Evolutionary conservation across 2,329 filamentous ascomycete species (phyloP).

Genomic region (Cercospora sojina): DNA sequence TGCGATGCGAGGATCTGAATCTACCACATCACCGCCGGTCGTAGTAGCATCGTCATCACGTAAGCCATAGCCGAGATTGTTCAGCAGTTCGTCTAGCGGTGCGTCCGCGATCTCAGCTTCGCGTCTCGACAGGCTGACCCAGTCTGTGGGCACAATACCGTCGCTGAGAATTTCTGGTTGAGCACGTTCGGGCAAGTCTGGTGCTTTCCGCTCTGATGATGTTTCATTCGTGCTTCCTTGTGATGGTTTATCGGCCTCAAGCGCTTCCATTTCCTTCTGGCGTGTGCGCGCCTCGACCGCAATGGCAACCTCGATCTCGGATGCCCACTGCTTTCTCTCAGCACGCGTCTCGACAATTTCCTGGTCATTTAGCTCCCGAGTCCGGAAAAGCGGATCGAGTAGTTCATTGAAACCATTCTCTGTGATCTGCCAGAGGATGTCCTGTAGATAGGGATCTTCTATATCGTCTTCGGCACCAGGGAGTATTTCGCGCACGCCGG

Average conservation of each 20-base stretch:
- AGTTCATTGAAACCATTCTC: constrained; percentile 93
- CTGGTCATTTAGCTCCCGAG: constrained; percentile 73
- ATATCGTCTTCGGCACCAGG: constrained; percentile 3
- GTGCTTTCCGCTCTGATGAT: neutral
- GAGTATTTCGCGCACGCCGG: neutral
- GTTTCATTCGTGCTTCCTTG: neutral
- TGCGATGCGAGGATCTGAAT: constrained; percentile 2
- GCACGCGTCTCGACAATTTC: constrained; percentile 63
- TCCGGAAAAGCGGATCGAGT: constrained; percentile 79
- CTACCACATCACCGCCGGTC: neutral
- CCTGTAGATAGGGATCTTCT: constrained; percentile 49
- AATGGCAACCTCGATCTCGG: constrained; percentile 41
- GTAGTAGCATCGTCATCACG: constrained; percentile 16
- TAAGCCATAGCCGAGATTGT: constrained; percentile 43
- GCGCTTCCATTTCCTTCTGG: neutral
- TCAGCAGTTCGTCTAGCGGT: constrained; percentile 46
- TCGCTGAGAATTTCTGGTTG: neutral
- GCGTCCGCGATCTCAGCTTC: constrained; percentile 39
- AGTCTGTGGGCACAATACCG: constrained; percentile 34
- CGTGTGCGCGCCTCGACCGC: constrained; percentile 8
- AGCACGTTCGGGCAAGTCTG: constrained; percentile 13
- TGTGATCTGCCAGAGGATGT: constrained; percentile 86
- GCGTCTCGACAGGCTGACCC: constrained; percentile 32
- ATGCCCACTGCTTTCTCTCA: constrained; percentile 57
- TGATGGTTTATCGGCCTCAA: neutral